phyloP scores from a whole-genome alignment of 2,329 filamentous ascomycete species.

The Colletotrichum melonis region DNA sequence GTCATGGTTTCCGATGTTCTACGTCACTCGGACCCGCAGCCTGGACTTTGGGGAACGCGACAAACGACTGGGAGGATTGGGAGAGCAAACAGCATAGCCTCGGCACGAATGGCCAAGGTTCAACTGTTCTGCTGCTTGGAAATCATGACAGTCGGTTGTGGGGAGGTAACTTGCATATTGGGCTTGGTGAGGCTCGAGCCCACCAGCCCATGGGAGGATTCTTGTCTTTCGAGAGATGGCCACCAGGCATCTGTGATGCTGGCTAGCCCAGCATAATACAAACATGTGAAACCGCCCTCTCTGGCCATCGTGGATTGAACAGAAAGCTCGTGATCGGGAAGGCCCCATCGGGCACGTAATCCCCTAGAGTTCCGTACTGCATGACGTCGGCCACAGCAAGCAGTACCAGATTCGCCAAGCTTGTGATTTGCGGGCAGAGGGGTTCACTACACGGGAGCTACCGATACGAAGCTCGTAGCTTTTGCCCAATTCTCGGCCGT shows the following conservation, averaged over 20 bases:
- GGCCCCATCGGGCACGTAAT: background rate
- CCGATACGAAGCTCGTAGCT: background rate
- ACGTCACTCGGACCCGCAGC: background rate
- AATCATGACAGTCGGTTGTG: background rate
- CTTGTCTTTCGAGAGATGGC: conserved; percentile 7
- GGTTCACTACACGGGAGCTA: background rate
- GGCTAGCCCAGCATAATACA: conserved; percentile 21
- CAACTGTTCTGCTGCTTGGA: background rate
- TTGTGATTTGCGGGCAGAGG: too few relatives aligned
- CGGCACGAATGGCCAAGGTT: background rate
- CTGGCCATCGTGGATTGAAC: too few relatives aligned
- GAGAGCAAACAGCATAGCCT: background rate
- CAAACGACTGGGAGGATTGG: background rate
- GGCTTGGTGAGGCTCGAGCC: background rate
- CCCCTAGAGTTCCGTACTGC: too few relatives aligned
- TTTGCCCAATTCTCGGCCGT: background rate
- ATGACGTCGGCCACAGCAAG: background rate
- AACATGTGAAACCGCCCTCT: background rate
- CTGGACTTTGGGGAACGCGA: background rate
- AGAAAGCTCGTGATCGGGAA: too few relatives aligned
- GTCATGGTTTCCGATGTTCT: background rate
- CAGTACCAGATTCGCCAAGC: background rate
- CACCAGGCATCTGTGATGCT: conserved; percentile 21
- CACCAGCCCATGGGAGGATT: background rate
- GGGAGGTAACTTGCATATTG: background rate